A percentile compares a stretch with the other conserved stretches of the same genome.
Conservation (phyloP, 805 yeast genomes). For the Metschnikowia aberdeeniae region DNA sequence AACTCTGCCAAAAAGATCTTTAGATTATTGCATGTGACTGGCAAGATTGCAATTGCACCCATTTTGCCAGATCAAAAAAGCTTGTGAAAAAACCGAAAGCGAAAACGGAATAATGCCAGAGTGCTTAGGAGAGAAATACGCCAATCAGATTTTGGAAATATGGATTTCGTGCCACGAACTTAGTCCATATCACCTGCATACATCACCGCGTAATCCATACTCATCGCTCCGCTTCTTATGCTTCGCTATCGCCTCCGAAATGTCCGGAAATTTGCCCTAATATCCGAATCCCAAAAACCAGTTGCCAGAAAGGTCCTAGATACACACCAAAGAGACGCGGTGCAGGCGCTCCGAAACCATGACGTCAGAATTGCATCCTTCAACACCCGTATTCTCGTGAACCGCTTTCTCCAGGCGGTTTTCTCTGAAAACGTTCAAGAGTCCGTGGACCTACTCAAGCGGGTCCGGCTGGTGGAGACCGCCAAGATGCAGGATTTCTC, state of each 20-base stretch:
- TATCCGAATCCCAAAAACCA: not conserved
- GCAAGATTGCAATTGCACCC: no score
- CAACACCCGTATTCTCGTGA: constrained; percentile 10
- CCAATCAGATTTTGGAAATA: no score
- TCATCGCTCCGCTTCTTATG: not conserved
- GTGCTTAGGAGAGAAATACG: no score
- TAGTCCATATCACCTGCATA: no score
- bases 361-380: constrained; percentile 4
- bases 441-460: constrained; percentile 5
- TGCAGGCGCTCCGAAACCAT: not conserved
- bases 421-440: constrained; percentile 8
- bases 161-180: no score
- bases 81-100: no score
- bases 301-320: constrained; percentile 7
- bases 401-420: constrained; percentile 15
- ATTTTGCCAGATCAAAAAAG: no score
- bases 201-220: not conserved
- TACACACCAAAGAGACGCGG: constrained; percentile 7
- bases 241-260: not conserved
- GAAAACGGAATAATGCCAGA: no score
- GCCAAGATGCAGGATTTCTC: not conserved
- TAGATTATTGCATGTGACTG: no score
- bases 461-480: constrained; percentile 4
- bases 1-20: no score
- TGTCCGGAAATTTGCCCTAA: not conserved